These are phyloP conservation scores for Davidsoniella neocaledoniae DNA, from an alignment of 2,329 filamentous ascomycete species.

Conservation along the genomic window DNA sequence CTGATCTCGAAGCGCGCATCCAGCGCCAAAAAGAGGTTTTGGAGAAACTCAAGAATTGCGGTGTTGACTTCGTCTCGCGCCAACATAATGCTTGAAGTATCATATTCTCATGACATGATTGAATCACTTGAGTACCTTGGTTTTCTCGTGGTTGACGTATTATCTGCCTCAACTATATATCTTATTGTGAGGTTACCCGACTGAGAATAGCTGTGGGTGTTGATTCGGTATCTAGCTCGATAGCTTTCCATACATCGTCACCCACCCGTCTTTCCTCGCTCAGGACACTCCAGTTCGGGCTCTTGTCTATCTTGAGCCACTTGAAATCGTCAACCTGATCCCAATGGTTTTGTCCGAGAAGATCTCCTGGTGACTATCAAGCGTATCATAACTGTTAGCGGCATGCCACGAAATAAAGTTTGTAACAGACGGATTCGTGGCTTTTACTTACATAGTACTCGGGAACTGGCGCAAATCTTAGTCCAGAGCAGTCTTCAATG, in stretches of 20 bases:
- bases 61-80: conserved; percentile 22
- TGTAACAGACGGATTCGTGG: neutral
- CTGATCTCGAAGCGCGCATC: conserved; percentile 46
- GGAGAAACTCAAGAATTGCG: conserved; percentile 34
- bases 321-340: conserved; percentile 93
- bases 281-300: conserved; percentile 73
- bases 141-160: no score
- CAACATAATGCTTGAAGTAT: conserved; percentile 5
- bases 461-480: conserved; percentile 68
- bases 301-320: conserved; percentile 75
- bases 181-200: neutral
- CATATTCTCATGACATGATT: neutral
- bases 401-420: neutral
- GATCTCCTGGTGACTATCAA: conserved; percentile 2
- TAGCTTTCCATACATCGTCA: conserved; percentile 50
- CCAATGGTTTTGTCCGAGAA: conserved; percentile 49
- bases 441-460: conserved; percentile 38
- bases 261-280: conserved; percentile 39
- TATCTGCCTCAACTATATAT: neutral
- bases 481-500: conserved; percentile 68
- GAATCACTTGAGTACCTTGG: neutral
- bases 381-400: conserved; percentile 1
- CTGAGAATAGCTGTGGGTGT: neutral
- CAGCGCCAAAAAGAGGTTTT: conserved; percentile 43
- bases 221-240: conserved; percentile 35